Evolutionary conservation across 1,139 yeast species (phyloP).

Genomic region (Keqinozyma sinolaborantium): DNA sequence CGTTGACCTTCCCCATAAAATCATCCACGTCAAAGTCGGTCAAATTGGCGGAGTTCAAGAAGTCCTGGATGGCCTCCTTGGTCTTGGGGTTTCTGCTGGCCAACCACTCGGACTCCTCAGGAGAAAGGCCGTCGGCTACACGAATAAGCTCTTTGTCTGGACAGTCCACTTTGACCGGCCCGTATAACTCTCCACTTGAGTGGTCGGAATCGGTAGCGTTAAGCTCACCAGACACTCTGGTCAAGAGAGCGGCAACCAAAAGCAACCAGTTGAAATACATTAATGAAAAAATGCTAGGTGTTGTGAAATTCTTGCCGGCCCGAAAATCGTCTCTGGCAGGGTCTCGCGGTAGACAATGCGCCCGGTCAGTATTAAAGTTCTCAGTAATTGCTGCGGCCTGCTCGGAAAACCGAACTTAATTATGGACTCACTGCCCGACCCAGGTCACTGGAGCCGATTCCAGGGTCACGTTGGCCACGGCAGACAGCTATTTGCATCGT

Average conservation of each 20-base stretch:
- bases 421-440: too few species aligned
- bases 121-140: conserved; percentile 28
- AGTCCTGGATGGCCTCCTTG: conserved; percentile 52
- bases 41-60: conserved; percentile 58
- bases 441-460: background rate
- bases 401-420: too few species aligned
- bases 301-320: too few species aligned
- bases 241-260: too few species aligned
- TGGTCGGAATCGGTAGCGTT: background rate
- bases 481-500: background rate
- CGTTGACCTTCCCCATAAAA: conserved; percentile 38
- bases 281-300: too few species aligned
- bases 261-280: too few species aligned
- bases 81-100: conserved; percentile 54
- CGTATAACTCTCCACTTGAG: conserved; percentile 44
- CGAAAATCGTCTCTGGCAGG: too few species aligned
- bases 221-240: too few species aligned
- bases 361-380: too few species aligned
- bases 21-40: conserved; percentile 58
- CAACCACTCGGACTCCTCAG: conserved; percentile 41
- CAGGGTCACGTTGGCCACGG: background rate
- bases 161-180: conserved; percentile 63
- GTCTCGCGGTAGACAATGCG: too few species aligned
- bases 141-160: conserved; percentile 33
- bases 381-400: too few species aligned